Percentiles rank a stretch among this genome's conserved stretches.
These are phyloP conservation scores for Gypsophila paniculata DNA, from an alignment of 179 eudicot genomes.

Conservation along the genomic window DNA sequence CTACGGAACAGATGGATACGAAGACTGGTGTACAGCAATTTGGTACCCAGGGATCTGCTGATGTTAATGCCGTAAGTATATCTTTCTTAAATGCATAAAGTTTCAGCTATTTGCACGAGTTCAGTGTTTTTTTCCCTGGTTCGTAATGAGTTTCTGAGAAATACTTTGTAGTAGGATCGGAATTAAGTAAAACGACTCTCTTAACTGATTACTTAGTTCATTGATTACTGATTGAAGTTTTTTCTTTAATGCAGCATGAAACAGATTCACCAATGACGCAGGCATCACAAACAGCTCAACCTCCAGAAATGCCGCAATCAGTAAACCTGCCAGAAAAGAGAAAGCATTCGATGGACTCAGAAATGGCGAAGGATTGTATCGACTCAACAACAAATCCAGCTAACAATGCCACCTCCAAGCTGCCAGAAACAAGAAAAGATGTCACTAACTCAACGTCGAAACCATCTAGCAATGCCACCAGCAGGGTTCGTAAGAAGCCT, in stretches of 20 bases:
- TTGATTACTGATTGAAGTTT: too few species aligned
- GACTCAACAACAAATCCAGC: neutral
- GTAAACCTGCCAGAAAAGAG: constrained; percentile 2
- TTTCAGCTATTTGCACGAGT: neutral
- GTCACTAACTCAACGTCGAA: neutral
- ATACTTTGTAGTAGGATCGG: too few species aligned
- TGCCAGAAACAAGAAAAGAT: neutral
- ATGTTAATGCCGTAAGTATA: constrained; percentile 13
- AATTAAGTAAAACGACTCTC: too few species aligned
- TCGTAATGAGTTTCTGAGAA: too few species aligned
- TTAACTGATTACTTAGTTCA: too few species aligned
- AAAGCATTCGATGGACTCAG: constrained; percentile 2
- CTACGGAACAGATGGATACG: neutral
- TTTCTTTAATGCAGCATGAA: constrained; percentile 16
- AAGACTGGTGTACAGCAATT: neutral
- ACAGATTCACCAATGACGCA: neutral
- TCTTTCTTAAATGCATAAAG: neutral
- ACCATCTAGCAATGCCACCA: neutral
- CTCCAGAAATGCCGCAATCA: constrained; percentile 5
- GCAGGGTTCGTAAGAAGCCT: neutral
- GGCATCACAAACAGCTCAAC: constrained; percentile 1
- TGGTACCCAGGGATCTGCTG: neutral
- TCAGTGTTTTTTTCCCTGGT: neutral
- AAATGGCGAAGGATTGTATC: too few species aligned
- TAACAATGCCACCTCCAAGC: neutral